Evolutionary conservation across 306 rosid genomes (phyloP), one percentile per base, ranked within the genome.

Genomic region (Medicago truncatula): DNA sequence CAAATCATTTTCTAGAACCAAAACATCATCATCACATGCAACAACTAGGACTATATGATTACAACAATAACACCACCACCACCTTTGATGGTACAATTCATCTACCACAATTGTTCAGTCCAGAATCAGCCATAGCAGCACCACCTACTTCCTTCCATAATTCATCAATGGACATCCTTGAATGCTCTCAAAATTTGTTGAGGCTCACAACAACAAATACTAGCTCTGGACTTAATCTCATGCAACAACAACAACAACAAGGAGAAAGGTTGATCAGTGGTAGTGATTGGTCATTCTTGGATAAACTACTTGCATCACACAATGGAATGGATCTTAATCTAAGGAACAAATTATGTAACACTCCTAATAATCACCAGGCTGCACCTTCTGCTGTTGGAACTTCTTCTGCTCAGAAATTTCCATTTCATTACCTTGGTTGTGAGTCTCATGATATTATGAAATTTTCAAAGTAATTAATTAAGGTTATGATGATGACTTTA

Each of bases 271-370:
- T 85, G 38, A 58, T 72, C 67, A 36, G 5, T 23, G 38, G 38
- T 59, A 88, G 89, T 41, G 96, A 92, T 34, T 95, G 98, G 98
- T 87, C 96, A 1, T 95, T 95, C 84, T 88, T 92, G 91, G 96
- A 92, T 73, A 95, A 92, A 86, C 87, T 95, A 10, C 91, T 95
- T 16, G 83, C 92, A 17, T 87, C 90, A 2, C 76, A 81, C 31
- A 81, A 81, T 14, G 71, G 68, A 50, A 69, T 71, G 61, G 78
- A 67, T n/a, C 86, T 67, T 15, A 81, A 79, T 23, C 67, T 64
- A 61, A 76, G 81, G 59, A 65, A 66, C 81, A 84, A 85, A 5
- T 56, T 56, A 69, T 72, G 78, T 54, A 73, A 62, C 50, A 69
- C 6, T 43, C 63, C 77, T 60, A 61, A 80, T 21, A 63, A 66